These are phyloP conservation scores for Saxophila tyrrhenica DNA, from an alignment of 495 filamentous ascomycete genomes.

Conservation along the genomic window DNA sequence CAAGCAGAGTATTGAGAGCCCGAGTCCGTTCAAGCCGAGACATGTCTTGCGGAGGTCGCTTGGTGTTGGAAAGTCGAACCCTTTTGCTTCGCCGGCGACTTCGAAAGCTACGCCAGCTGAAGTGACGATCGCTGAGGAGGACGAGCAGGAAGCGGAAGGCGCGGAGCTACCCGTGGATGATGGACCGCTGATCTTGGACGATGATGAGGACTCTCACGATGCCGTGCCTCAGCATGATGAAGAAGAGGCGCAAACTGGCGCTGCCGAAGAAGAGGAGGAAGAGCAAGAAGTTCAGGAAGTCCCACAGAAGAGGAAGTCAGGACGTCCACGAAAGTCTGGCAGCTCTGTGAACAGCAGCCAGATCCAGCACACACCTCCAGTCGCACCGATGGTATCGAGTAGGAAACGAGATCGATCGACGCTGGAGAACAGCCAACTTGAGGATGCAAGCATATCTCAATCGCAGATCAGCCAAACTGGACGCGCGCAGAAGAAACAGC, in stretches of 20 bases:
- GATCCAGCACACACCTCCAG: neutral
- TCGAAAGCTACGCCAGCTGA: neutral
- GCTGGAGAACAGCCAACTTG: conserved; percentile 2
- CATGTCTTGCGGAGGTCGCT: conserved; percentile 8
- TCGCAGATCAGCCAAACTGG: conserved; percentile 15
- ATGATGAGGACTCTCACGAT: neutral
- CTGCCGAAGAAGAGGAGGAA: neutral
- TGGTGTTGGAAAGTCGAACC: conserved; percentile 1
- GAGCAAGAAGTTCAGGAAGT: neutral
- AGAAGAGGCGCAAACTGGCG: conserved; percentile 16
- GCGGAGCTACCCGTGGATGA: conserved; percentile 1
- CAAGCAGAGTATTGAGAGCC: conserved; percentile 7
- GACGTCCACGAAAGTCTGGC: neutral
- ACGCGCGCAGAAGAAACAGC: conserved; percentile 16
- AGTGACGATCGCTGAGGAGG: neutral
- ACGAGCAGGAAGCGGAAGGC: conserved; percentile 5
- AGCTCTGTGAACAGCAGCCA: neutral
- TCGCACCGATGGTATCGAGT: neutral
- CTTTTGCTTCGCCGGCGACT: conserved; percentile 10
- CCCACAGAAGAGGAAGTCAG: neutral
- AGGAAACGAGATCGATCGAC: conserved; percentile 13
- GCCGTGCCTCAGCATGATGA: neutral
- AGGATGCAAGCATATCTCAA: conserved; percentile 13
- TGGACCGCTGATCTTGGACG: conserved; percentile 10
- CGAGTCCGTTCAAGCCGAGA: conserved; percentile 17